A percentile compares a stretch with the other conserved stretches of the same genome.
These are phyloP conservation scores for Parastagonospora nodorum DNA, from an alignment of 2,329 filamentous ascomycete genomes.

Conservation along the genomic window DNA sequence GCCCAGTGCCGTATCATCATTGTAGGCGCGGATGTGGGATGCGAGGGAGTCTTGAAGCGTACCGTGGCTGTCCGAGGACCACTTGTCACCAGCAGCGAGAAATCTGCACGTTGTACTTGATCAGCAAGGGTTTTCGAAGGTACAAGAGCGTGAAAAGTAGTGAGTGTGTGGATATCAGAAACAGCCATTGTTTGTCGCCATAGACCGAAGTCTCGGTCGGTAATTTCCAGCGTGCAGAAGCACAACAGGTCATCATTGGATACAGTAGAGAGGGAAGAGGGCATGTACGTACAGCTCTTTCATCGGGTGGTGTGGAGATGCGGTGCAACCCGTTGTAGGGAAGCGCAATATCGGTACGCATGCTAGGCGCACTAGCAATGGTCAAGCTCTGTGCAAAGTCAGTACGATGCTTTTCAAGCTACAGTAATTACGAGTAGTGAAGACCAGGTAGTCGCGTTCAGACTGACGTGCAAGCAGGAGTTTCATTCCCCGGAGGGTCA, in stretches of 20 bases:
- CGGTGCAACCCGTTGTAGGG: not conserved
- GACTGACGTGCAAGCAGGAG: conserved; percentile 52
- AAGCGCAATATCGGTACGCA: not conserved
- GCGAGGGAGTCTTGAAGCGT: conserved; percentile 21
- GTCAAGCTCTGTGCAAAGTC: conserved; percentile 11
- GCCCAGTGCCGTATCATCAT: conserved; percentile 98
- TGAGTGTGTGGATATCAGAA: conserved; percentile 41
- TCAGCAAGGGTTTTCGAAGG: conserved; percentile 19
- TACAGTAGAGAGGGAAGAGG: not conserved
- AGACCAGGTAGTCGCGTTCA: conserved; percentile 33
- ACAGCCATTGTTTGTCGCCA: conserved; percentile 50
- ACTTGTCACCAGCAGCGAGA: not conserved
- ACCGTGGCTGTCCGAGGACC: conserved; percentile 20
- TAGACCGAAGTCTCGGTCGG: conserved; percentile 48
- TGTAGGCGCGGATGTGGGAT: conserved; percentile 22
- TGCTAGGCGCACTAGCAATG: not conserved
- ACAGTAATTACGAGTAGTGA: not conserved
- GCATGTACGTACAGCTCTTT: conserved; percentile 6
- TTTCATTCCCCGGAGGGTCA: conserved; percentile 52
- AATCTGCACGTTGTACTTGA: conserved; percentile 5
- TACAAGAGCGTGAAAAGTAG: conserved; percentile 4
- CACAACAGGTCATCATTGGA: conserved; percentile 48
- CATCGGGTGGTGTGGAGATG: too few species aligned
- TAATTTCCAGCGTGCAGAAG: conserved; percentile 53
- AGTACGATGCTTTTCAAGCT: conserved; percentile 4